Base-by-base conservation (phyloP, 106 monocot species). In the Gastrodia elata region DNA sequence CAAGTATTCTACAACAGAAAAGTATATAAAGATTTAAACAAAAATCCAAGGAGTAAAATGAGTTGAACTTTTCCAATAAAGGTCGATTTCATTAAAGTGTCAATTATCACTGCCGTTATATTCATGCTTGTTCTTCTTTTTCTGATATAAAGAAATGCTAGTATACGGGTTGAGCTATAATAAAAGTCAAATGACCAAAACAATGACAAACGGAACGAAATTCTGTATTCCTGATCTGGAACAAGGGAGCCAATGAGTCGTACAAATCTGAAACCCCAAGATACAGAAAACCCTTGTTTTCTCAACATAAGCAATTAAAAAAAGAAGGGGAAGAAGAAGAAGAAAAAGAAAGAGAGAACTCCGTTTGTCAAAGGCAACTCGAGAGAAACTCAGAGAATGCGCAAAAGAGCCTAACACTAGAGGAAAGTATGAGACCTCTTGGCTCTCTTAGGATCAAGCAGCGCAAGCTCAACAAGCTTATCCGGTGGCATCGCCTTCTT, bases 401-500 rank as follows among this genome's bases (percentile, higher is more conserved):
- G 13, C 25, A 20, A 36, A 35, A 24, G n/a, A 67, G 20, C 27
- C n/a, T 35, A 65, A 4, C 34, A n/a, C 35, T 22, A 65, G 30
- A 4, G 2, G 61, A 46, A 77, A 75, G 73, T 2, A 28, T 44
- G 52, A 10, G 10, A 80, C 96, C 92, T 97, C 81, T 90, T 97
- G 28, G 96, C 96, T 68, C 87, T 81, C 83, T 97, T 97, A 28
- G 96, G 96, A 78, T 97, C 96, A 24, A 92, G 48, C 56, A 90
- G 71, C 6, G 92, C 77, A 32, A 97, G 82, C 75, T 97, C 96
- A 13, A 90, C 86, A 20, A 97, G 88, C 87, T 87, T 89, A 39
- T 97, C 90, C 9, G 90, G 77, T 8, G 92, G 41, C 96, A 97
- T 86, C 13, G 88, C 86, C 79, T 92, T 97, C 84, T 92, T 92